phyloP scores from a whole-genome alignment of 2,329 filamentous ascomycete genomes.

The Penicillium glabrum region DNA sequence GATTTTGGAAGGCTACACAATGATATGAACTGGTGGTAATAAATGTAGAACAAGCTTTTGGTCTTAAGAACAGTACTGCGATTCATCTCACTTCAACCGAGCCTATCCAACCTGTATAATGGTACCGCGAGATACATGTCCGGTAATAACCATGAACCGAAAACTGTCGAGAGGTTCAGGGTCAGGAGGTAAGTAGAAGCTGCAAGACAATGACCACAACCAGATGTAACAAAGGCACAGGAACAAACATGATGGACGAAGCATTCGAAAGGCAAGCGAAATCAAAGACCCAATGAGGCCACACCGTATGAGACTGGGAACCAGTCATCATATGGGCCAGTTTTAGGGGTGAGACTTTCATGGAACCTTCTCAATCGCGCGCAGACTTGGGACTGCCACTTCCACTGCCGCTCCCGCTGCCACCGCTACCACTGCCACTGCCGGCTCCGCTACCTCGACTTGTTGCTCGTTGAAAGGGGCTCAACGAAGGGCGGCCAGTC shows the following conservation, averaged over 20 bases:
- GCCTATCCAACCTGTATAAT: constrained; percentile 9
- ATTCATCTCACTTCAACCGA: constrained; percentile 18
- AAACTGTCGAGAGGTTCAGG: constrained; percentile 7
- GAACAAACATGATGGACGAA: constrained; percentile 7
- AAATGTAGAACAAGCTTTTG: constrained; percentile 21
- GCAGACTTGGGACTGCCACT: constrained; percentile 42
- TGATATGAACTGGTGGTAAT: neutral
- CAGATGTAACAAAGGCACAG: constrained; percentile 10
- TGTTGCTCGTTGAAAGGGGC: constrained; percentile 41
- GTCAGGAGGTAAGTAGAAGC: constrained; percentile 1
- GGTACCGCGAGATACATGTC: constrained; percentile 11
- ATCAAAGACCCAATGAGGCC: constrained; percentile 1
- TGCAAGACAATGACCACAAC: constrained; percentile 7
- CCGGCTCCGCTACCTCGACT: constrained; percentile 52
- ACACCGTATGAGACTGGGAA: constrained; percentile 2
- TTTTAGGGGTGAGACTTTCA: neutral
- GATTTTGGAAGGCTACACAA: neutral
- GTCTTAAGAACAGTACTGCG: constrained; percentile 17
- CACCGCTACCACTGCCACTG: constrained; percentile 35
- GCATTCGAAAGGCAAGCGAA: constrained; percentile 2
- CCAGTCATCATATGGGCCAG: neutral
- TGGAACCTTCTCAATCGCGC: constrained; percentile 28
- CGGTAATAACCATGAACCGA: neutral
- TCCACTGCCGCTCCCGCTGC: constrained; percentile 37
- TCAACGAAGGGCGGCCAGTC: constrained; percentile 37